Evolutionary conservation across 129 eudicot species (phyloP).

Genomic region (Flaveria linearis): DNA sequence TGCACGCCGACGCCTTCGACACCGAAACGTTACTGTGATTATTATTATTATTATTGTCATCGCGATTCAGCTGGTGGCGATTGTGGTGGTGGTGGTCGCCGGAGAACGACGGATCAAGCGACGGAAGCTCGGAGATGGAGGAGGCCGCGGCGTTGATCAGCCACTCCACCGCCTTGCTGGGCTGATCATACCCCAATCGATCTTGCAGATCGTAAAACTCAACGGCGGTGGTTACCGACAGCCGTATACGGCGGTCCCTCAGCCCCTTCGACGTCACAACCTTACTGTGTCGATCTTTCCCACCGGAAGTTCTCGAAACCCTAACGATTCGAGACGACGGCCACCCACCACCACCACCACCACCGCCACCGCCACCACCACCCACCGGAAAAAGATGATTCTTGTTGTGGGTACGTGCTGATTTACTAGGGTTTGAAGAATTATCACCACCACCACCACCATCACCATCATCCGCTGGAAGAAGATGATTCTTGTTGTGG

Average conservation of each 20-base stretch:
- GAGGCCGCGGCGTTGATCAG: constrained; percentile 63
- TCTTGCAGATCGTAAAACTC: constrained; percentile 90
- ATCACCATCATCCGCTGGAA: neutral
- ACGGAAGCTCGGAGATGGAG: constrained; percentile 68
- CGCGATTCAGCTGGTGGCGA: neutral
- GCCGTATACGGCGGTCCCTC: constrained; percentile 73
- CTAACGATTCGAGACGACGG: constrained; percentile 82
- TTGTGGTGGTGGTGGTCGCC: constrained; percentile 23
- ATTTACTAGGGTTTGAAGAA: constrained; percentile 30
- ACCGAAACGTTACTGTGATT: constrained; percentile 17
- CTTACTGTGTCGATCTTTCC: constrained; percentile 87
- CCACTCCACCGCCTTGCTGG: constrained; percentile 95
- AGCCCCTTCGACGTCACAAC: constrained; percentile 79
- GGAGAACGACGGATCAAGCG: constrained; percentile 49
- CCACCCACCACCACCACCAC: constrained; percentile 48
- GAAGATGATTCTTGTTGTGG: too few species aligned
- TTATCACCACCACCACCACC: neutral
- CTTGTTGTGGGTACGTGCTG: neutral
- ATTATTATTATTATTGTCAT: neutral
- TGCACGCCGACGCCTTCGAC: constrained; percentile 59
- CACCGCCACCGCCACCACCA: constrained; percentile 20
- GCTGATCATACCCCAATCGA: constrained; percentile 78
- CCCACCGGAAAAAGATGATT: constrained; percentile 26
- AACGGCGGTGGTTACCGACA: constrained; percentile 75
- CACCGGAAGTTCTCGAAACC: constrained; percentile 89